Base-by-base conservation (phyloP, 306 rosid genomes). In the Cercis canadensis region DNA sequence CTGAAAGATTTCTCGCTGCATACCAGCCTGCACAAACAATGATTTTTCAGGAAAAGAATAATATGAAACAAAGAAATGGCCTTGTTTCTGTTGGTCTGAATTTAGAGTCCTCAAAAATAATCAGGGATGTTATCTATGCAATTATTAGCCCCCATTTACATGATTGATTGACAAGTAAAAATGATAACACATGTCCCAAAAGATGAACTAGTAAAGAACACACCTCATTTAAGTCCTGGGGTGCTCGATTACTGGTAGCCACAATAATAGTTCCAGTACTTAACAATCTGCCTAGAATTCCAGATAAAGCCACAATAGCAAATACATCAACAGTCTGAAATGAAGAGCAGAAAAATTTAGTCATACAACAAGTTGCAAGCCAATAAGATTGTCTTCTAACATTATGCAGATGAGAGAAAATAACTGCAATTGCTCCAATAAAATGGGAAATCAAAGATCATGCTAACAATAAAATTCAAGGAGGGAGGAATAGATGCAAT, bases 301-400 rank as follows among this genome's bases (percentile, higher is more conserved):
- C 98, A 89, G 97, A 94, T 83, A 94, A 89, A 81, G 96, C 95
- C 87, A 94, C 97, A 87, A 90, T 86, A 79, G 97, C 97, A 90
- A 94, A 94, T 74, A 94, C 98, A 85, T 94, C 98, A 87, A 94
- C 97, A 69, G 98, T 90, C 98, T 94, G 97, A 79, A 87, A 90
- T 73, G 82, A 62, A 88, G 69, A 78, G 70, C 21, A 69, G 61
- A 39, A 59, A 83, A 63, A 37, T 59, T 53, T 74, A 67, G 82
- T 78, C 79, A 79, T 34, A 51, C 54, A 53, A 58, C 43, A 79
- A 44, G 29, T 14, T 69, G 34, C 33, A 64, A 24, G 66, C 52
- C 49, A 64, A 1, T 24, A 3, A 24, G 29, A 24, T 24, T 24
- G 29, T 24, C 29, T 24, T 3, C 29, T 1, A 24, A 24, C 29